Base-by-base conservation (phyloP, 1,139 yeast genomes). In the Geotrichum cucujoidarum region DNA sequence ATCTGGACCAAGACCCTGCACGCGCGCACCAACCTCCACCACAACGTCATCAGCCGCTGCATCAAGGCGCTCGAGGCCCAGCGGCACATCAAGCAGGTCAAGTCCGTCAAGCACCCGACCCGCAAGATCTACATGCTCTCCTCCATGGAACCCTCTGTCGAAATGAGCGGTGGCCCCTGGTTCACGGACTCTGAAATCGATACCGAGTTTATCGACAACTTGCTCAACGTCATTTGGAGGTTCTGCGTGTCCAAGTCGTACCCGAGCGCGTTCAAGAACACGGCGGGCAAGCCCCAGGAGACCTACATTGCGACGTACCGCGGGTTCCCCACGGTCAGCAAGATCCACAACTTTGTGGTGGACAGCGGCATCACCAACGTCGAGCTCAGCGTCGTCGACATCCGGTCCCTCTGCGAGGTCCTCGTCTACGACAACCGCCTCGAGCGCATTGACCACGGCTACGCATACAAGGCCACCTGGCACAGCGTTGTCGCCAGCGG, bases 121-220 rank as follows among this genome's bases (percentile, higher is more conserved):
- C 76, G 98, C 57, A 94, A 92, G 65, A 92, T 92, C 39, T 94
- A 90, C 68, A 92, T 92, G 97, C 74, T 94, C 52, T 90, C 89
- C 64, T 83, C 88, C 60, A 70, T 94, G 57, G 95, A 88, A 63
- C 99, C 99, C 7, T 84, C 95, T 3, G 81, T 87, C 33, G 97
- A 90, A 58, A 94, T 92, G 38, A 92, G 98, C 0, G 99, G 99
- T 54, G 99, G 98, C 1, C 98, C 98, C 2, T 92, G 98, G 98
- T 94, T 90, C 65, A 89, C 97, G 0, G 98, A 94, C 63, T 81
- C 90, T 31, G 98, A 92, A 65, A 74, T 92, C 53, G 99, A 92
- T 62, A 82, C 90, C 2, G 98, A 90, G 63, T 92, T 92, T 62
- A 90, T 92, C 52, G 94, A 88, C 58, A 81, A 88, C 43, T 69